Percentiles rank a stretch among this genome's conserved stretches.
phyloP scores from a whole-genome alignment of 169 alveolate genomes.

The Toxoplasma gondii region DNA sequence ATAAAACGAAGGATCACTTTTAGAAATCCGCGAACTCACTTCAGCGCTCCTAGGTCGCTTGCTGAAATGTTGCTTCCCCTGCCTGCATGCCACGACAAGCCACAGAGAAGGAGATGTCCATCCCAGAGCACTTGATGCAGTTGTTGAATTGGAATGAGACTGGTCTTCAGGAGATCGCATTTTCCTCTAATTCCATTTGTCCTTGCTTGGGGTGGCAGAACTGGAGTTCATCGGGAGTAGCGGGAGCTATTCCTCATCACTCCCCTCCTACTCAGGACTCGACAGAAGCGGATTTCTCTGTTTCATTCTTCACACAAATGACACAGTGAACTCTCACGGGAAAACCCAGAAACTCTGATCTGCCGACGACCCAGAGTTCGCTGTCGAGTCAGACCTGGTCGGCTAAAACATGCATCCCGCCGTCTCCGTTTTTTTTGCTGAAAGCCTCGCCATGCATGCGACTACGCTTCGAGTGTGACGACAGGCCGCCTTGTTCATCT shows the following conservation, averaged over 20 bases:
- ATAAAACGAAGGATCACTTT: not conserved
- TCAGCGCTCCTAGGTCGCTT: not conserved
- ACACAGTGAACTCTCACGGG: no score
- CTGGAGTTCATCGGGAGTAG: not conserved
- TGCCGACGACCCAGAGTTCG: no score
- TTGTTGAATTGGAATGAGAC: not conserved
- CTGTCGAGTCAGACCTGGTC: no score
- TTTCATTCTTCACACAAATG: not conserved
- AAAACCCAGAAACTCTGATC: no score
- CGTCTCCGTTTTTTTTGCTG: no score
- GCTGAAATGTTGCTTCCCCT: not conserved
- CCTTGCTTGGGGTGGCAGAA: not conserved
- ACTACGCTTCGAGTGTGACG: no score
- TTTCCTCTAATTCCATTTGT: not conserved
- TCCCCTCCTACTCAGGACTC: not conserved
- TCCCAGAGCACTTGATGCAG: not conserved
- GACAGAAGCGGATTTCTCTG: not conserved
- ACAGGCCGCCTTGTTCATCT: no score
- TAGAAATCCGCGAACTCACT: not conserved
- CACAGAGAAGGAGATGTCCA: not conserved
- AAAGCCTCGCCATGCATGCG: no score
- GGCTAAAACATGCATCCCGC: no score
- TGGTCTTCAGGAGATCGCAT: not conserved
- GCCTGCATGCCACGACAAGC: not conserved
- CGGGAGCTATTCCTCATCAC: not conserved